A percentile compares a stretch with the other conserved stretches of the same genome.
These are phyloP conservation scores for Hypoxylon sp. DNA, from an alignment of 2,329 filamentous ascomycete species.

Conservation along the genomic window DNA sequence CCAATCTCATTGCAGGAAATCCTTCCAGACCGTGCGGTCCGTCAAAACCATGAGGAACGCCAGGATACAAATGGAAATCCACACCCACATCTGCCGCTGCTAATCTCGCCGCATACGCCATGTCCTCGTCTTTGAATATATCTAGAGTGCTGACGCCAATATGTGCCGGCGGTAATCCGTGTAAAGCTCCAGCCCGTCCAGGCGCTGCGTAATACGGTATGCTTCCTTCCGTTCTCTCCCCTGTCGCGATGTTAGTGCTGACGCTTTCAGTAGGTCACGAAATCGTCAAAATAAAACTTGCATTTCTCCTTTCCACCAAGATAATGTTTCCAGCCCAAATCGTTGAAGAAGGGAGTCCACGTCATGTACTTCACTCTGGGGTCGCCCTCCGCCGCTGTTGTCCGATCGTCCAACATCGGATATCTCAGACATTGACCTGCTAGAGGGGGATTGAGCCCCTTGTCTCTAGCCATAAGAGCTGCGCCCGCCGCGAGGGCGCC, in stretches of 20 bases:
- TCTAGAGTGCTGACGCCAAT: constrained; percentile 39
- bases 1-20: constrained; percentile 7
- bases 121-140: constrained; percentile 39
- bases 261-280: not conserved
- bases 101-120: constrained; percentile 31
- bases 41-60: constrained; percentile 40
- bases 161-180: constrained; percentile 33
- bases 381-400: constrained; percentile 38
- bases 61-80: constrained; percentile 40
- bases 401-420: constrained; percentile 56
- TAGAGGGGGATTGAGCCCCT: constrained; percentile 45
- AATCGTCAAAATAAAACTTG: not conserved
- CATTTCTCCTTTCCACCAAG: constrained; percentile 33
- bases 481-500: constrained; percentile 43
- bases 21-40: constrained; percentile 36
- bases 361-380: constrained; percentile 38
- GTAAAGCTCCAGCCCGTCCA: constrained; percentile 28
- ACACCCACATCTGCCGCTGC: constrained; percentile 24
- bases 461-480: constrained; percentile 60
- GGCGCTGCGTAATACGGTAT: constrained; percentile 32
- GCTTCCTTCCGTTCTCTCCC: constrained; percentile 3
- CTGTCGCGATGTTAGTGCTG: not conserved
- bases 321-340: constrained; percentile 41
- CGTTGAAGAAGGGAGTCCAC: constrained; percentile 36
- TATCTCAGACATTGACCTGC: constrained; percentile 53